These are phyloP conservation scores for Dendrobium officinale DNA, from an alignment of 106 monocot species.

Conservation along the genomic window DNA sequence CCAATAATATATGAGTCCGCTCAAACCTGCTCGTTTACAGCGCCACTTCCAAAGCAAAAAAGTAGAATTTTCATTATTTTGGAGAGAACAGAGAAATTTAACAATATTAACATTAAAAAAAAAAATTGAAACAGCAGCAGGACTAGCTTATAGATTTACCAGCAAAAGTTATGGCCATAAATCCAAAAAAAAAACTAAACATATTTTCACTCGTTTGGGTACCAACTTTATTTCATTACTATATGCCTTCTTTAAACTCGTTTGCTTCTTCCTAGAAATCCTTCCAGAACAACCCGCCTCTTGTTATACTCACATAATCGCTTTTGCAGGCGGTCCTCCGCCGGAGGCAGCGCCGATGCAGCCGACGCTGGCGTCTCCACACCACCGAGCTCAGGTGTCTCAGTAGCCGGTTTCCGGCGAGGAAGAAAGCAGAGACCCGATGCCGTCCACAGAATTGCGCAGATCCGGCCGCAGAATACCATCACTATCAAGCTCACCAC, in stretches of 20 bases:
- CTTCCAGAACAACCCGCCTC: conserved; percentile 21
- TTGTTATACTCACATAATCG: conserved; percentile 4
- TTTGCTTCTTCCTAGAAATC: conserved; percentile 17
- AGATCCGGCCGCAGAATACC: conserved; percentile 25
- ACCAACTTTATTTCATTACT: no score
- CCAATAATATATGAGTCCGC: no score
- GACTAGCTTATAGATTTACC: no score
- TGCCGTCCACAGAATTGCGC: conserved; percentile 28
- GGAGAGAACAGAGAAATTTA: no score
- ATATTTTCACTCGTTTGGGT: no score
- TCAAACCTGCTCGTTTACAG: no score
- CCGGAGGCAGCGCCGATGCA: not conserved
- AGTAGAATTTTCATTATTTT: no score
- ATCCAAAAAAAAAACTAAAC: no score
- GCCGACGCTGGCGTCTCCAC: not conserved
- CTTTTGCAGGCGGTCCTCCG: not conserved
- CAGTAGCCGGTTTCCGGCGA: not conserved
- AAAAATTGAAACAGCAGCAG: no score
- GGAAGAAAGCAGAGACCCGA: conserved; percentile 16
- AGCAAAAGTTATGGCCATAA: no score
- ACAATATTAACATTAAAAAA: no score
- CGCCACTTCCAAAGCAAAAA: no score
- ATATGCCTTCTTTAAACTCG: not conserved
- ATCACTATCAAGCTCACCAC: conserved; percentile 16
- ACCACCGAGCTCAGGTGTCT: not conserved